Percentiles rank a stretch among this genome's conserved stretches.
These are phyloP conservation scores for Coemansia sp. DNA, from an alignment of 192 early-diverging fungal genomes.

Conservation along the genomic window DNA sequence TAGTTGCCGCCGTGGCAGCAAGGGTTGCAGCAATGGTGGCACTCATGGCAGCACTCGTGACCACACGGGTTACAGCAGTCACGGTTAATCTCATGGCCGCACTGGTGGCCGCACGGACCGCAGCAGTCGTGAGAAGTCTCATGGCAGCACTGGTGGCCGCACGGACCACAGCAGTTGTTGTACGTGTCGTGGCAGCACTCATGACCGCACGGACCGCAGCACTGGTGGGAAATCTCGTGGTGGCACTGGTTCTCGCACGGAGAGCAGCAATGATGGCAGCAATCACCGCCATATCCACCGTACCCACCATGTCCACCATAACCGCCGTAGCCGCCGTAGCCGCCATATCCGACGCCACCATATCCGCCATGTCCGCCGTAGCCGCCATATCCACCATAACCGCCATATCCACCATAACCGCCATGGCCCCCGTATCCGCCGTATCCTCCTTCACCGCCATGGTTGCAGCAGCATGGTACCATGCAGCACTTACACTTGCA, in stretches of 20 bases:
- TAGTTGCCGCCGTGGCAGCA: conserved; percentile 17
- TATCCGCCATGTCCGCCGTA: neutral
- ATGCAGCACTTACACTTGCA: conserved; percentile 52
- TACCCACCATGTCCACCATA: neutral
- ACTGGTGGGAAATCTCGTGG: conserved; percentile 21
- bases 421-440: conserved; percentile 3
- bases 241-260: conserved; percentile 14
- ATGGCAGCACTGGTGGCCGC: conserved; percentile 28
- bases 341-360: neutral
- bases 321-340: conserved; percentile 9
- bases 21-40: conserved; percentile 21
- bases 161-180: conserved; percentile 23
- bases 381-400: conserved; percentile 15
- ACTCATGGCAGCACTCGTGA: conserved; percentile 22
- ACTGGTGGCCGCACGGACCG: conserved; percentile 25
- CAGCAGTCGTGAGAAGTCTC: conserved; percentile 16
- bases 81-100: conserved; percentile 22
- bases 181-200: conserved; percentile 25
- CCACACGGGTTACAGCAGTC: conserved; percentile 24
- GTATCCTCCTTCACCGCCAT: conserved; percentile 25
- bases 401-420: conserved; percentile 15
- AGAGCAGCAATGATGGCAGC: conserved; percentile 21
- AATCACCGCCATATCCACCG: conserved; percentile 9
- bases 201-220: conserved; percentile 26
- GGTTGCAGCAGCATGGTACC: conserved; percentile 36